phyloP scores from a whole-genome alignment of 2,329 filamentous ascomycete species.

The Fusarium palustre region DNA sequence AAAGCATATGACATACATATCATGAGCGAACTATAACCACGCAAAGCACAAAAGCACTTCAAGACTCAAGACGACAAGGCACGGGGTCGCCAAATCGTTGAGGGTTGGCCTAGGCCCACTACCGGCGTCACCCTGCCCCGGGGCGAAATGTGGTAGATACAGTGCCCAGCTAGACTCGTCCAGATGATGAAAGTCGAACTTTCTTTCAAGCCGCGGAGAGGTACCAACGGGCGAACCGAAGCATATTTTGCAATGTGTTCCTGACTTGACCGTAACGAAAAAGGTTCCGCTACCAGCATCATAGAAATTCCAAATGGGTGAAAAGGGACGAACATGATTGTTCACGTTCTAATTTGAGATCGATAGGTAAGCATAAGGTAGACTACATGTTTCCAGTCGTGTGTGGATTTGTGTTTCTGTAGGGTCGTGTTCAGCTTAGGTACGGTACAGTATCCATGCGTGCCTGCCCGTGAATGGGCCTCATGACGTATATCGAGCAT shows the following conservation, averaged over 20 bases:
- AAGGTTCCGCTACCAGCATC: neutral
- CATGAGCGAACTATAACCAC: neutral
- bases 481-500: constrained; percentile 38
- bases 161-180: constrained; percentile 21
- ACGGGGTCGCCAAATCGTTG: constrained; percentile 41
- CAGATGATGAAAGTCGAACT: constrained; percentile 33
- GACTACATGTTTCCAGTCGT: constrained; percentile 14
- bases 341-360: constrained; percentile 5
- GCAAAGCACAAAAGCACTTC: constrained; percentile 12
- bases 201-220: constrained; percentile 25
- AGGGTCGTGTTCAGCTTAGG: constrained; percentile 25
- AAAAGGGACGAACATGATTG: neutral
- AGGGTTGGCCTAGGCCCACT: constrained; percentile 41
- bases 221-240: constrained; percentile 26
- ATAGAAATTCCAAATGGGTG: neutral
- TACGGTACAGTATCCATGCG: neutral
- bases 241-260: constrained; percentile 26
- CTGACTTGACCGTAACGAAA: constrained; percentile 22
- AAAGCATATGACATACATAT: neutral
- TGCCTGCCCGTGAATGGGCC: constrained; percentile 20
- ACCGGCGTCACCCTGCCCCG: constrained; percentile 37
- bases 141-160: constrained; percentile 24
- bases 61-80: constrained; percentile 28
- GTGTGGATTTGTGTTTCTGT: constrained; percentile 32
- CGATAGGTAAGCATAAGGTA: neutral